Evolutionary conservation across 306 rosid species (phyloP).

Genomic region (Rubus parviflorus): DNA sequence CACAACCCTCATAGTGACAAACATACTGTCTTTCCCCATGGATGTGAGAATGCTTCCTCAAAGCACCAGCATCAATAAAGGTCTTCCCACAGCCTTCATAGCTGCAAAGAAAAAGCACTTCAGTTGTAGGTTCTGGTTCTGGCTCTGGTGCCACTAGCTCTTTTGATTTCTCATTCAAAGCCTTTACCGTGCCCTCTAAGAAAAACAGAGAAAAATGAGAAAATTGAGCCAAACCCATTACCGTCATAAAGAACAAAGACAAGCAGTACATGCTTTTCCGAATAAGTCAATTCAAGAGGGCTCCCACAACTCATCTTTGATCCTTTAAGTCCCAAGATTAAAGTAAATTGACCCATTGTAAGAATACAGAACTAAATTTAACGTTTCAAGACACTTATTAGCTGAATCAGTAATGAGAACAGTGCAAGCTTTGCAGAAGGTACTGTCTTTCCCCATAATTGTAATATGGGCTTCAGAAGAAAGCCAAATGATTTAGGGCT

Average conservation of each 20-base stretch:
- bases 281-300: neutral
- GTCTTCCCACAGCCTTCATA: constrained; percentile 94
- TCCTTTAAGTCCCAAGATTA: neutral
- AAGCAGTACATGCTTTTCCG: neutral
- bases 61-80: constrained; percentile 95
- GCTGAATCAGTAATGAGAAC: neutral
- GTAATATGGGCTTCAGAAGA: neutral
- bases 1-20: constrained; percentile 89
- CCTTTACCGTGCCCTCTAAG: constrained; percentile 66
- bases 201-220: constrained; percentile 20
- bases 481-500: neutral
- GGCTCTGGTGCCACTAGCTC: constrained; percentile 73
- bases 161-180: constrained; percentile 66
- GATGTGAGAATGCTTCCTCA: constrained; percentile 96
- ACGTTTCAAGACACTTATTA: neutral
- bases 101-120: constrained; percentile 98
- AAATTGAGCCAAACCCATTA: constrained; percentile 22
- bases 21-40: constrained; percentile 94
- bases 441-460: neutral
- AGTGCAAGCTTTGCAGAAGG: neutral
- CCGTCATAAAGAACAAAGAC: neutral
- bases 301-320: neutral
- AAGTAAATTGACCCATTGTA: neutral
- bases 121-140: constrained; percentile 96
- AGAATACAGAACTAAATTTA: neutral